These are phyloP conservation scores for Colletotrichum trifolii DNA, from an alignment of 2,329 filamentous ascomycete species.

Conservation along the genomic window DNA sequence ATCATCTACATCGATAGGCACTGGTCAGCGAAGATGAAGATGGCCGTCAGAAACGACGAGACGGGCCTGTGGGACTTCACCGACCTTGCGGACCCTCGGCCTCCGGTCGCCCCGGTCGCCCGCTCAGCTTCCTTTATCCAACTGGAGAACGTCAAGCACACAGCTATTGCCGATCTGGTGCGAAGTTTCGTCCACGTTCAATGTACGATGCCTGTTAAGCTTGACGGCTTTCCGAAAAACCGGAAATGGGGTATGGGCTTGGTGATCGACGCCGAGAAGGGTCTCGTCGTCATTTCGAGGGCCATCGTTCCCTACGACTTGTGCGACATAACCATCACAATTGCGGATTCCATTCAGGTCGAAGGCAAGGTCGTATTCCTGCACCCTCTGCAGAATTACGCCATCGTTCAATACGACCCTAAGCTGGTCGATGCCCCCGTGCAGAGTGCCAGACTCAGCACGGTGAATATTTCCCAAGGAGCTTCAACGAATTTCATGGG, in stretches of 20 bases:
- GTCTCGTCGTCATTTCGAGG: conserved; percentile 91
- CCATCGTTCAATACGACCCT: conserved; percentile 94
- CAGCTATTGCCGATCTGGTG: conserved; percentile 91
- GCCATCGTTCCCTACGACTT: conserved; percentile 96
- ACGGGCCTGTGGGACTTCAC: conserved; percentile 95
- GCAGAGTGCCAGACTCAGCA: conserved; percentile 85
- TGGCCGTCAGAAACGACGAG: conserved; percentile 89
- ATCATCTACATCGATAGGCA: conserved; percentile 94
- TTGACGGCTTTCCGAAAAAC: conserved; percentile 97
- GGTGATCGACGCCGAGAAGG: conserved; percentile 97
- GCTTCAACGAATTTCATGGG: conserved; percentile 96
- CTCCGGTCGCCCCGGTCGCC: conserved; percentile 76
- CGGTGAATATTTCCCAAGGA: conserved; percentile 87
- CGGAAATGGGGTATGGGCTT: conserved; percentile 95
- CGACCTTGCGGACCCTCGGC: conserved; percentile 83
- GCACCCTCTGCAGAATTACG: conserved; percentile 96
- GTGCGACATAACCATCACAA: conserved; percentile 95
- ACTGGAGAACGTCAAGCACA: conserved; percentile 87
- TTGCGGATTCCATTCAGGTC: conserved; percentile 95
- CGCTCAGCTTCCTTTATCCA: conserved; percentile 91
- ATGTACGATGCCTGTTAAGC: conserved; percentile 92
- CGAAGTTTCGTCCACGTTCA: conserved; percentile 94
- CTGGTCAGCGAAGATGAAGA: conserved; percentile 94
- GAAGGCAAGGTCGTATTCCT: conserved; percentile 95
- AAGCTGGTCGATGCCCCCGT: conserved; percentile 93